phyloP scores from a whole-genome alignment of 106 monocot species.

The Dendrobium nobile region DNA sequence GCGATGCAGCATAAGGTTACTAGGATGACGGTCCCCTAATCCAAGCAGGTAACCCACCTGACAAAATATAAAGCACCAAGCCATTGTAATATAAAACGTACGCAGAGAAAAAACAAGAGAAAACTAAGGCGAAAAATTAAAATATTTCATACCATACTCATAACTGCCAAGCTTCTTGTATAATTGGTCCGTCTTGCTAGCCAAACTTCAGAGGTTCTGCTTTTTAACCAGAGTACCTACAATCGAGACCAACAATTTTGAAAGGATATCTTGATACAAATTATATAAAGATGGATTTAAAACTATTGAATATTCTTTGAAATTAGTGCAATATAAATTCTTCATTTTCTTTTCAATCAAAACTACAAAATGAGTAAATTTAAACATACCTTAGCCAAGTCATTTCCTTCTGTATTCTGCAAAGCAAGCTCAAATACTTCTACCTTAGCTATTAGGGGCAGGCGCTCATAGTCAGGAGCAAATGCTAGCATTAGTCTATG shows the following conservation, averaged over 20 bases:
- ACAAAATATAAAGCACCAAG: slow-evolving; percentile 10
- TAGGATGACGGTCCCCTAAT: slow-evolving; percentile 94
- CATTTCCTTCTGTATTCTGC: slow-evolving; percentile 92
- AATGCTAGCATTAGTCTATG: slow-evolving; percentile 90
- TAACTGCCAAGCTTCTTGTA: slow-evolving; percentile 97
- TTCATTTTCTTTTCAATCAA: not conserved
- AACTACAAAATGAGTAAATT: not conserved
- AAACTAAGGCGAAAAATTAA: not conserved
- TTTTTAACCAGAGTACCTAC: slow-evolving; percentile 98
- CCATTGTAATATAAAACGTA: not conserved
- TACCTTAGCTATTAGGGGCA: slow-evolving; percentile 87
- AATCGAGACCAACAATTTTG: not conserved
- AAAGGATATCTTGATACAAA: not conserved
- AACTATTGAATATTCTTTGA: too few species aligned
- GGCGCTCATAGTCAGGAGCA: slow-evolving; percentile 93
- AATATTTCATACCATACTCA: slow-evolving; percentile 80
- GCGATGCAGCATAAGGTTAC: slow-evolving; percentile 96
- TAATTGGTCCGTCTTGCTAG: slow-evolving; percentile 95
- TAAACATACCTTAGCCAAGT: slow-evolving; percentile 79
- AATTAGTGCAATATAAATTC: not conserved
- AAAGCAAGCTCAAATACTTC: slow-evolving; percentile 98
- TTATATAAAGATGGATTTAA: too few species aligned
- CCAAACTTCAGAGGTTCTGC: slow-evolving; percentile 98
- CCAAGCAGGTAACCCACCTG: slow-evolving; percentile 99
- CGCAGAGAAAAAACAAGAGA: not conserved